phyloP scores from a whole-genome alignment of 2,329 filamentous ascomycete genomes.

The Helotiales sp. region DNA sequence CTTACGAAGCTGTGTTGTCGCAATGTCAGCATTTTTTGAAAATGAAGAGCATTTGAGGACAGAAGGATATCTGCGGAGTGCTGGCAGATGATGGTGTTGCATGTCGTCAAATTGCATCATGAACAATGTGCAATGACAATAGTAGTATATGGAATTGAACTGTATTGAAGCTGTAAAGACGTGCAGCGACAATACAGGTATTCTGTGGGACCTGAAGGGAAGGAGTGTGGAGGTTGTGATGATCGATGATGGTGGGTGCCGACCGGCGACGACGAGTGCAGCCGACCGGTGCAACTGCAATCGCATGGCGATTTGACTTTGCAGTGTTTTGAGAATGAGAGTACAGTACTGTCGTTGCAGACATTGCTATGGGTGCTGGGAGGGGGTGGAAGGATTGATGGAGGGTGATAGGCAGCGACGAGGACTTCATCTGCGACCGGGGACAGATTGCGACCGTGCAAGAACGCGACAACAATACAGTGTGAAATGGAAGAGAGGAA shows the following conservation, averaged over 20 bases:
- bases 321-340: background rate
- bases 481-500: background rate
- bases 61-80: too few relatives aligned
- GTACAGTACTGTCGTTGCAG: background rate
- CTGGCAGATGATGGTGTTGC: too few relatives aligned
- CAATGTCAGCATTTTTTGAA: conserved; percentile 4
- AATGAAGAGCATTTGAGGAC: background rate
- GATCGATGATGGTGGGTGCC: background rate
- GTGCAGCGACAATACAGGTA: background rate
- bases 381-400: too few relatives aligned
- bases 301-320: background rate
- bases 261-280: background rate
- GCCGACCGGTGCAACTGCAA: background rate
- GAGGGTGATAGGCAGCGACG: too few relatives aligned
- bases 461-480: background rate
- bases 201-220: background rate
- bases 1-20: conserved; percentile 14
- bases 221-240: background rate
- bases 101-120: background rate
- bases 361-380: background rate
- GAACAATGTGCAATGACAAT: background rate
- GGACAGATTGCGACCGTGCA: background rate
- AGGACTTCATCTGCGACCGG: too few relatives aligned
- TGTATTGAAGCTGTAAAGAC: too few relatives aligned
- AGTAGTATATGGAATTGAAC: too few relatives aligned